Conservation (phyloP, 345 rosid genomes). For the Eucalyptus viminalis region DNA sequence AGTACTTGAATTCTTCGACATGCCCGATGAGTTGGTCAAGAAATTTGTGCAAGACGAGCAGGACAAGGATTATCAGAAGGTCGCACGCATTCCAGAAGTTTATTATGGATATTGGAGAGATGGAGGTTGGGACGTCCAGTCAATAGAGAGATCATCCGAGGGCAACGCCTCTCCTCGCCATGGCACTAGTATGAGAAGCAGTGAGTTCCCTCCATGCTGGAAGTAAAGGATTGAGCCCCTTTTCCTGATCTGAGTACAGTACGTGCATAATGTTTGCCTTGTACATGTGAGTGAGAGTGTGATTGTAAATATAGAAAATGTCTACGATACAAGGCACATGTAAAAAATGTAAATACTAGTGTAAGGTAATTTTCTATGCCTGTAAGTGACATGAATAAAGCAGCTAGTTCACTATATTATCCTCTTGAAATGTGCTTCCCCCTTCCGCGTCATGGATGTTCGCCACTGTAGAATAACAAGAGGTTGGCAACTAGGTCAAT, state of each 20-base stretch:
- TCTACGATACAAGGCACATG: background rate
- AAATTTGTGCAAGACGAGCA: background rate
- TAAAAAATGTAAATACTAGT: background rate
- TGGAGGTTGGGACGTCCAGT: constrained; percentile 16
- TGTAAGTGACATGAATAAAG: background rate
- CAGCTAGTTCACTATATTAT: background rate
- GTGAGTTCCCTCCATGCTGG: constrained; percentile 7
- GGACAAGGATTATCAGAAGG: constrained; percentile 4
- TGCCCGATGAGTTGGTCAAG: constrained; percentile 18
- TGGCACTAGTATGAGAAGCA: background rate
- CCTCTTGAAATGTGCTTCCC: background rate
- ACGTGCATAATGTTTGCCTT: background rate
- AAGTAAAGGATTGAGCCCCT: background rate
- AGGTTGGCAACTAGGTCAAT: background rate
- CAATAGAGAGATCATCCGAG: background rate
- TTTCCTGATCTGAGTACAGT: background rate
- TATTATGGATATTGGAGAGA: constrained; percentile 15
- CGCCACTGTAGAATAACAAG: background rate
- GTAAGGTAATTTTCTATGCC: background rate
- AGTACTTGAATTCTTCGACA: constrained; percentile 15
- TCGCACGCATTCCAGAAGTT: constrained; percentile 14
- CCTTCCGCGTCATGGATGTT: background rate
- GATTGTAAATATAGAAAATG: background rate
- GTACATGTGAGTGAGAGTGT: background rate
- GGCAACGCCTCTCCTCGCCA: background rate